Percentiles rank a stretch among this genome's conserved stretches.
Evolutionary conservation across 192 early-diverging fungal species (phyloP).

Genomic region (Podila verticillata): DNA sequence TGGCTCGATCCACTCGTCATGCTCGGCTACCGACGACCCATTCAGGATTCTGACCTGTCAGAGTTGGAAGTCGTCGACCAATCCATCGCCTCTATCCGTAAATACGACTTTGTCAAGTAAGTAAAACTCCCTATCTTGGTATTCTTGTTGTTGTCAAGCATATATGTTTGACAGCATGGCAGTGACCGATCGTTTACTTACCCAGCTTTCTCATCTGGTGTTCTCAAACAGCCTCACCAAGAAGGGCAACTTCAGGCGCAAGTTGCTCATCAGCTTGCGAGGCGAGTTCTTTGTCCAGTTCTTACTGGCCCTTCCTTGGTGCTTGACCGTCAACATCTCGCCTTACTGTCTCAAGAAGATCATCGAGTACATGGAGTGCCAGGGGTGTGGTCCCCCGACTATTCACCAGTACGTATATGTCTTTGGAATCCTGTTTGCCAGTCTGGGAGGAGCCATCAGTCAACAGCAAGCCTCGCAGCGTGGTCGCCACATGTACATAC

Average conservation of each 20-base stretch:
- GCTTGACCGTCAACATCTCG: conserved; percentile 3
- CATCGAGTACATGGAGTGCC: conserved; percentile 41
- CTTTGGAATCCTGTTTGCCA: conserved; percentile 60
- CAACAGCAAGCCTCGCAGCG: conserved; percentile 64
- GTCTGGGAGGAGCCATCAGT: conserved; percentile 47
- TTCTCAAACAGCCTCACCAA: neutral
- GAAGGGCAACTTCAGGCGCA: conserved; percentile 10
- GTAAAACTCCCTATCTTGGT: neutral
- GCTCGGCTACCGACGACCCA: conserved; percentile 59
- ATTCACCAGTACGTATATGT: conserved; percentile 61
- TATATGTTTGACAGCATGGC: no score
- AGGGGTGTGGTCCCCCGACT: conserved; percentile 24
- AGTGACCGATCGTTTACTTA: neutral
- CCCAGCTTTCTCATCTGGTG: neutral
- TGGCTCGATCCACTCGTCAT: conserved; percentile 51
- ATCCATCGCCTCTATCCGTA: conserved; percentile 2
- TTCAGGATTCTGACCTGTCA: conserved; percentile 68
- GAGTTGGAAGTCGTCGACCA: conserved; percentile 58
- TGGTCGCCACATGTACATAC: conserved; percentile 69
- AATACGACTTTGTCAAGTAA: conserved; percentile 21
- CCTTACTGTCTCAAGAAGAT: conserved; percentile 40
- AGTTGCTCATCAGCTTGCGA: conserved; percentile 11
- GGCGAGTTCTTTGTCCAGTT: conserved; percentile 23
- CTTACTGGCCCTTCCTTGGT: conserved; percentile 18
- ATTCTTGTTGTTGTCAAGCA: no score